phyloP scores from a whole-genome alignment of 192 early-diverging fungal genomes.

The Geranomyces michiganensis region DNA sequence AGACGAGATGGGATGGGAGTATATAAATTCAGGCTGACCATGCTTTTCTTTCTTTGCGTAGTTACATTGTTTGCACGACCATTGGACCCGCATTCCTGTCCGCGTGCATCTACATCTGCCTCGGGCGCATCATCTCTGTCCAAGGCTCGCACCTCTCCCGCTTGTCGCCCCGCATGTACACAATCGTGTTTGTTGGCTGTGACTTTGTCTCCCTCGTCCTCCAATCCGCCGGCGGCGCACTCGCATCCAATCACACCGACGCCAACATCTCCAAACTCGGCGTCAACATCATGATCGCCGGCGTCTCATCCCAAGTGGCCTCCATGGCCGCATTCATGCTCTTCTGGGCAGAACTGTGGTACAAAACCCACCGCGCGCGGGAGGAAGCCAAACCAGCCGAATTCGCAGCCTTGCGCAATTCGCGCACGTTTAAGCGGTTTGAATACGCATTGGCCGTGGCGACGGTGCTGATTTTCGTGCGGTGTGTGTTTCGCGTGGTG shows the following conservation, averaged over 20 bases:
- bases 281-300: slow-evolving; percentile 19
- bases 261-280: background rate
- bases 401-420: background rate
- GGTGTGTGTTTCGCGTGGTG: slow-evolving; percentile 3
- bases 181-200: background rate
- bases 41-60: background rate
- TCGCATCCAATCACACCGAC: background rate
- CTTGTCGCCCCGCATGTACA: slow-evolving; percentile 10
- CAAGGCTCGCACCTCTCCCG: background rate
- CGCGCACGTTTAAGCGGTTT: background rate
- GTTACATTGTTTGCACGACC: background rate
- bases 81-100: slow-evolving; percentile 11
- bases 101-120: slow-evolving; percentile 5
- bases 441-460: background rate
- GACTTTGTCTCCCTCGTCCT: slow-evolving; percentile 13
- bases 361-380: background rate
- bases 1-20: too few species aligned
- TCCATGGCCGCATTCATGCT: slow-evolving; percentile 12
- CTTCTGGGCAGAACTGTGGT: background rate
- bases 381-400: background rate
- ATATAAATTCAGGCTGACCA: too few species aligned
- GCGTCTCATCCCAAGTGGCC: slow-evolving; percentile 9
- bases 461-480: slow-evolving; percentile 11
- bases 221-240: slow-evolving; percentile 11
- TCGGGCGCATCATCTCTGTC: slow-evolving; percentile 12